phyloP scores from a whole-genome alignment of 495 filamentous ascomycete species.

The Penicillium soppii region DNA sequence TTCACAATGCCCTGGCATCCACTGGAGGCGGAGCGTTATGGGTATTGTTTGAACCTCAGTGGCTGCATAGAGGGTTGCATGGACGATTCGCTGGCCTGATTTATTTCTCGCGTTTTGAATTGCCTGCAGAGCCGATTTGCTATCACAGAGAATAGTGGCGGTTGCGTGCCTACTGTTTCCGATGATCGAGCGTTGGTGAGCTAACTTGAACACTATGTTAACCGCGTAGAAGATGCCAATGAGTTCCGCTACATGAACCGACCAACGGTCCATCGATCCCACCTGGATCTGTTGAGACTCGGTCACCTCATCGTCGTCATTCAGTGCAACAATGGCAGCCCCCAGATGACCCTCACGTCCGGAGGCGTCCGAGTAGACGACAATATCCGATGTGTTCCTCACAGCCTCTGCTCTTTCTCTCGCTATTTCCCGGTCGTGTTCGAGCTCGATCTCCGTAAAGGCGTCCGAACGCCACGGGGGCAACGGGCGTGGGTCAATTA shows the following conservation, averaged over 20 bases:
- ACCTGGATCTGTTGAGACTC: conserved; percentile 20
- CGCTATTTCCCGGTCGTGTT: conserved; percentile 16
- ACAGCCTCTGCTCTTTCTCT: conserved; percentile 9
- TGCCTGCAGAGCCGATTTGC: conserved; percentile 6
- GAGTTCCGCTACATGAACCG: no score
- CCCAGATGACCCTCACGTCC: no score
- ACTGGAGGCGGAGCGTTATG: no score
- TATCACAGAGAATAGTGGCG: conserved; percentile 2
- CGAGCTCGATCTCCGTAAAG: conserved; percentile 23
- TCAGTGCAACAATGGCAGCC: conserved; percentile 7
- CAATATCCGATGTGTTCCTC: conserved; percentile 2
- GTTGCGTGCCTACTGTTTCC: not conserved
- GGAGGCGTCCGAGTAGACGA: conserved; percentile 24
- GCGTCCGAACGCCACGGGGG: conserved; percentile 16
- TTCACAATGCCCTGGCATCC: no score
- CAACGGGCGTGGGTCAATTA: conserved; percentile 19
- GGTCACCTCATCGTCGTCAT: conserved; percentile 1
- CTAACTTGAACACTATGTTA: no score
- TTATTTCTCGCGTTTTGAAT: conserved; percentile 2
- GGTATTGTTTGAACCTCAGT: no score
- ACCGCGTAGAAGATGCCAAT: no score
- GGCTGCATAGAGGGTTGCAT: not conserved
- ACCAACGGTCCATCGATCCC: conserved; percentile 23
- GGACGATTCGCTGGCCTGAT: conserved; percentile 7
- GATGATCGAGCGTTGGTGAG: not conserved